Base-by-base conservation (phyloP, 2,329 filamentous ascomycete species). In the Ramularia collo-cygni region DNA sequence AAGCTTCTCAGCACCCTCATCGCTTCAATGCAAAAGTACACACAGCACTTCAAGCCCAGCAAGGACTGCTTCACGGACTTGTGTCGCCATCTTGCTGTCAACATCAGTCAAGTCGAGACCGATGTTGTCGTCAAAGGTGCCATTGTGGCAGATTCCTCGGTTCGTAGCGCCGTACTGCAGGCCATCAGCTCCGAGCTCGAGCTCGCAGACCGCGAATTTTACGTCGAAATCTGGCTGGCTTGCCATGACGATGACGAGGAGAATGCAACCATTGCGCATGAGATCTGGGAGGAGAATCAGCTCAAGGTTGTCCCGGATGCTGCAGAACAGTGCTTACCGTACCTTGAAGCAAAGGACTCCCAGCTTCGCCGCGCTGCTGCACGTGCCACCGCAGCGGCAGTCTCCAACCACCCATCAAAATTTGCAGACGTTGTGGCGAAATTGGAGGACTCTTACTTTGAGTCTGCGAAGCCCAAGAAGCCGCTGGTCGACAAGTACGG, bases 251-350 rank as follows among this genome's bases (percentile, higher is more conserved):
- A 94, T 53, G 78, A 87, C 14, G 78, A 83, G 30, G 89, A 96
- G 60, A 96, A 96, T 54, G 76, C 75, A 7, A 85, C 88, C 32
- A 71, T 94, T 38, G 90, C 85, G 5, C 76, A 74, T 37, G 85
- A 90, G 9, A 95, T 98, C 26, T 98, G 92, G 92, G 87, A 94
- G 56, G 92, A 95, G 57, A 94, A 90, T 58, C 83, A 78, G 6
- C 83, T 96, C 45, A 68, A 82, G 44, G 67, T 90, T 9, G 74
- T 77, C 1, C 67, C 76, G 14, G 72, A 82, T 5, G 75, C 85
- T 7, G 78, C 85, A 6, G 28, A 37, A 4, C 42, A 50, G 21
- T 81, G 89, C 57, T 66, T 94, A 35, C 79, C 81, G 1, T 96
- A 94, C 58, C 69, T 96, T 8, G 77, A 86, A 51, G 85, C 79